Percentiles rank a stretch among this genome's conserved stretches.
Conservation (phyloP, 768 basidiomycete genomes). For the Exidia glandulosa region DNA sequence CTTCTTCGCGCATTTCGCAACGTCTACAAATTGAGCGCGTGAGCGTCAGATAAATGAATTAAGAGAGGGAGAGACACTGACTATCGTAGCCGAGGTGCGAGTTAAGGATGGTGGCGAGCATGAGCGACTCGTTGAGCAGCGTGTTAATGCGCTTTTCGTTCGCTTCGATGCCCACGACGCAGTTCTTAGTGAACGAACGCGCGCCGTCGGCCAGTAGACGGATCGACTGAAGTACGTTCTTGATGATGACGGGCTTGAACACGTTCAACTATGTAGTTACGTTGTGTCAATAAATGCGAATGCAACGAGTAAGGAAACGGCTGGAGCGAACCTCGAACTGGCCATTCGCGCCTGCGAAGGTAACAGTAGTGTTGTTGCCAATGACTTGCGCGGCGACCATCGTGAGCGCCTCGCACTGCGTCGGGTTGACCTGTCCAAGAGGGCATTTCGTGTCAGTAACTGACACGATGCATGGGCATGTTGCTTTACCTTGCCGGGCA, state of each 20-base stretch:
- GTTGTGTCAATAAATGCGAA: background rate
- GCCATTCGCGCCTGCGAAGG: slow-evolving; percentile 85
- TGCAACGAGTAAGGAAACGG: background rate
- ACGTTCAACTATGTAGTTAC: slow-evolving; percentile 79
- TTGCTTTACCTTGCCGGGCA: slow-evolving; percentile 92
- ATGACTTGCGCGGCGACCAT: slow-evolving; percentile 99
- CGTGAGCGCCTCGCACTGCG: slow-evolving; percentile 96
- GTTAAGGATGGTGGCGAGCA: slow-evolving; percentile 97
- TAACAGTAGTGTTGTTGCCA: slow-evolving; percentile 91
- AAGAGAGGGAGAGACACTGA: no score
- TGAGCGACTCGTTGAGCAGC: slow-evolving; percentile 87
- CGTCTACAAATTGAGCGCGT: slow-evolving; percentile 47
- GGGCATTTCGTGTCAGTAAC: no score
- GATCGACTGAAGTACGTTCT: slow-evolving; percentile 94
- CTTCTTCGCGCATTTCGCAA: slow-evolving; percentile 97
- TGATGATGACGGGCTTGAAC: slow-evolving; percentile 98
- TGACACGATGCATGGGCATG: no score
- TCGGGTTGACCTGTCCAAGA: slow-evolving; percentile 83
- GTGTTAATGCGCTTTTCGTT: slow-evolving; percentile 89
- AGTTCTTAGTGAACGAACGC: slow-evolving; percentile 93
- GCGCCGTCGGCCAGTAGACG: slow-evolving; percentile 87
- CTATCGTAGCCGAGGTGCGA: slow-evolving; percentile 93
- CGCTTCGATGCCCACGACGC: slow-evolving; percentile 90
- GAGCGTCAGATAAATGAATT: background rate
- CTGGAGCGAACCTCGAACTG: slow-evolving; percentile 75